Evolutionary conservation across 768 basidiomycete genomes (phyloP).

Genomic region (Phallus indusiatus): DNA sequence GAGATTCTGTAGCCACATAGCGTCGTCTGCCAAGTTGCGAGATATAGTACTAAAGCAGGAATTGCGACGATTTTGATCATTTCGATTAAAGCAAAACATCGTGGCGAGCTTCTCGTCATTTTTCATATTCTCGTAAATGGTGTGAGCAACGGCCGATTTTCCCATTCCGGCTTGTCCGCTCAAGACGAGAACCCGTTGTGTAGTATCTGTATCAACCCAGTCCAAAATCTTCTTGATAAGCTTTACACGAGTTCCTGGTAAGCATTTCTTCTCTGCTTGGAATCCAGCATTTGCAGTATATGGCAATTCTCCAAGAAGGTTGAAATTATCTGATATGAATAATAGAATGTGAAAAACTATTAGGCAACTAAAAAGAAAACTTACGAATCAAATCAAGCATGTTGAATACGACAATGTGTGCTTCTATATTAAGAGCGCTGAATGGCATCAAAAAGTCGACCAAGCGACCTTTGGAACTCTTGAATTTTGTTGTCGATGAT

Average conservation of each 20-base stretch:
- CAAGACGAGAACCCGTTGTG: conserved; percentile 5
- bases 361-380: background rate
- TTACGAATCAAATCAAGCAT: background rate
- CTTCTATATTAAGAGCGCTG: no score
- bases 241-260: conserved; percentile 6
- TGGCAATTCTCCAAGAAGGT: background rate
- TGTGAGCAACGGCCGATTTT: conserved; percentile 14
- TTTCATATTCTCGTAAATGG: conserved; percentile 1
- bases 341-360: background rate
- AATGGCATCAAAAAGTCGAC: no score
- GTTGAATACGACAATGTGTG: no score
- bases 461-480: no score
- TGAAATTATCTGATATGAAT: background rate
- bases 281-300: background rate
- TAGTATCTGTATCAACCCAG: background rate
- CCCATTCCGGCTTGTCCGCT: conserved; percentile 11
- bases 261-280: background rate
- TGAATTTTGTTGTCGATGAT: no score
- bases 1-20: background rate
- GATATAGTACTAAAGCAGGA: conserved; percentile 10
- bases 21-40: conserved; percentile 1
- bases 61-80: background rate
- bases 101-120: background rate
- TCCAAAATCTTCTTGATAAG: conserved; percentile 2
- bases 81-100: background rate